Evolutionary conservation across 106 monocot species (phyloP), one percentile per base, ranked within the genome.

Genomic region (Triglochin maritima): DNA sequence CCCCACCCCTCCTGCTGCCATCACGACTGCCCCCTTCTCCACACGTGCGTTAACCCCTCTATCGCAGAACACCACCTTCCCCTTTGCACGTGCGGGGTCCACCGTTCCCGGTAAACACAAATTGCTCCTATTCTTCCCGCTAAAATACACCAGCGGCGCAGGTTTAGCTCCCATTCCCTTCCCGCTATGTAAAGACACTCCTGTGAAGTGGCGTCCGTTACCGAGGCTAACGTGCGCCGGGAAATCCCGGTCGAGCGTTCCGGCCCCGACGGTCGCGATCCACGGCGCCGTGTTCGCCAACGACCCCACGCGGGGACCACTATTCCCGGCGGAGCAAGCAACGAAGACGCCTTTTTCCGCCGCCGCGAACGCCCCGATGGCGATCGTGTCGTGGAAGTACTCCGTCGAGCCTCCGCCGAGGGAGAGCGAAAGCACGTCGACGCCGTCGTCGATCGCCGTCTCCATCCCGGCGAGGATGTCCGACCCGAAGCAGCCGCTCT

Each of bases 391-490:
- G 4, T 75, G 73, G 57, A 60, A 77, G 77, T 67, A 80, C 4
- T 77, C 71, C 7, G 79, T 55, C 12, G 77, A 51, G n/a, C 82
- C 82, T 15, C 86, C 86, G 64, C 86, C 86, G 49, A 86, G 82
- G 45, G 86, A 86, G 58, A 85, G 79, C 12, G 86, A 86, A 16
- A 86, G 79, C n/a, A 86, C 71, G 61, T 86, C 77, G 46, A 86
- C 86, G 7, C 86, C 82, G 65, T 86, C 82, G 65, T 67, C 16
- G 72, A 86, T 78, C 13, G 82, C 82, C 48, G 69, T 60, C 47
- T 86, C 86, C 64, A 86, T 82, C 5, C 71, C 86, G 58, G 86
- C 86, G 42, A 86, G 80, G 43, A 86, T 86, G 64, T 86, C 86
- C n/a, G 82, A 82, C 3, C 86, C 82, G 59, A 77, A 80, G 77